Evolutionary conservation across 179 eudicot species (phyloP), one percentile per base, ranked within the genome.

Genomic region (Drosera spatulata): DNA sequence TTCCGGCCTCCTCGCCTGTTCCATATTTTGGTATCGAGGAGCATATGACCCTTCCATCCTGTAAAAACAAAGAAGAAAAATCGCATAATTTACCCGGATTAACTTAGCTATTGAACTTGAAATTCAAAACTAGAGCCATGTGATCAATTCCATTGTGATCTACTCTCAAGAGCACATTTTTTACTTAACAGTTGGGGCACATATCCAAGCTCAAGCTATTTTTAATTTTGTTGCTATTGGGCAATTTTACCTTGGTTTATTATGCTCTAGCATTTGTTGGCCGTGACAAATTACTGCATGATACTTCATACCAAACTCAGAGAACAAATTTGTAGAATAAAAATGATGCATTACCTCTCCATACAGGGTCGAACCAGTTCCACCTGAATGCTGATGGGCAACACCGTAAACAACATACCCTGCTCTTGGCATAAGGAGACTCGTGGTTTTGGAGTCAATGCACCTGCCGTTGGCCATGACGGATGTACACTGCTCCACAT

Each of bases 371-470:
- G 83, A 70, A 15, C 96, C 91, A 55, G 65, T 61, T 38, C 94
- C 96, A 42, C 96, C 96, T 0, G 87, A 73, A 62, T 91, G 98
- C 68, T 82, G 98, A 80, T 91, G 98, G 4, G 89, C 96, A 70
- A 79, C 91, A 7, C 82, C 95, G 48, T 93, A 88, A 48, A 93
- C 64, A 4, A 93, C 66, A 72, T 77, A 64, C 7, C 96, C 93
- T 48, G 85, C 93, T 48, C 39, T 74, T 55, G 95, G 95, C 71
- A 86, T 72, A 49, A 46, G 53, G 42, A 82, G 41, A 62, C 70
- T 84, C 59, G 70, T 63, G 55, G 61, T 76, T 74, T 64, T 88
- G 53, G 67, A 66, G 68, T 82, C 81, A 13, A 50, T 58, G 72
- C 88, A 88, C 49, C 50, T 66, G 55, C 55, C 73, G 59, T 60